phyloP scores from a whole-genome alignment of 1,284 basidiomycete species.

The Microbotryomycetes sp. region DNA sequence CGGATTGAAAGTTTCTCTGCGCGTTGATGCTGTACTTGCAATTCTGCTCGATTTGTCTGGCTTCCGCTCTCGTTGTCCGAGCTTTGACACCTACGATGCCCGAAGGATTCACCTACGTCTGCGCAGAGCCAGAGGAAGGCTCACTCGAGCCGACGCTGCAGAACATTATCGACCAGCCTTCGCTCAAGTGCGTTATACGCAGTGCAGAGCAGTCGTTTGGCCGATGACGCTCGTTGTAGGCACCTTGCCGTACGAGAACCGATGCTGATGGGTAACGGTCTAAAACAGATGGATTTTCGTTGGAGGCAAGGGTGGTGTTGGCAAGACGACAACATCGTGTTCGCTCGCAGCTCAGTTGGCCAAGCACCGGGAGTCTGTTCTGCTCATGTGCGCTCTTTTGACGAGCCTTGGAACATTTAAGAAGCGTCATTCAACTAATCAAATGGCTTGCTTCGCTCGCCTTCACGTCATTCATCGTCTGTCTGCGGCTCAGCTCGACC shows the following conservation, averaged over 20 bases:
- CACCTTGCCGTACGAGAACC: too few species aligned
- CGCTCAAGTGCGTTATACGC: conserved; percentile 1
- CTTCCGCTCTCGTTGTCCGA: too few species aligned
- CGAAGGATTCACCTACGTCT: conserved; percentile 8
- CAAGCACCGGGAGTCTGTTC: conserved; percentile 74
- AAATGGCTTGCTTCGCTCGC: not conserved
- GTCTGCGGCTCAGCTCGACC: conserved; percentile 60
- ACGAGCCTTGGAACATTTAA: too few species aligned
- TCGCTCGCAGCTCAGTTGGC: conserved; percentile 92
- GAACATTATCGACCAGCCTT: conserved; percentile 34
- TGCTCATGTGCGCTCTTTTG: conserved; percentile 70
- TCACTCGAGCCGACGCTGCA: conserved; percentile 20
- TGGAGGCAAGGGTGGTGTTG: conserved; percentile 44
- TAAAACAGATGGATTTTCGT: conserved; percentile 38
- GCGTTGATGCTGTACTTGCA: too few species aligned
- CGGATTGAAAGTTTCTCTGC: too few species aligned
- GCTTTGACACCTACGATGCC: too few species aligned
- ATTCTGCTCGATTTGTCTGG: too few species aligned
- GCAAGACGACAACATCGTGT: conserved; percentile 93
- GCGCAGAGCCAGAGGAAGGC: conserved; percentile 29
- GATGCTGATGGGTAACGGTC: not conserved
- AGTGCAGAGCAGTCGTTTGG: too few species aligned
- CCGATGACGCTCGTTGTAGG: too few species aligned
- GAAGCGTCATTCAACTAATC: too few species aligned
- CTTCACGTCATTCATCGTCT: not conserved